These are phyloP conservation scores for Wickerhamiella cacticola DNA, from an alignment of 805 yeast species.

Conservation along the genomic window DNA sequence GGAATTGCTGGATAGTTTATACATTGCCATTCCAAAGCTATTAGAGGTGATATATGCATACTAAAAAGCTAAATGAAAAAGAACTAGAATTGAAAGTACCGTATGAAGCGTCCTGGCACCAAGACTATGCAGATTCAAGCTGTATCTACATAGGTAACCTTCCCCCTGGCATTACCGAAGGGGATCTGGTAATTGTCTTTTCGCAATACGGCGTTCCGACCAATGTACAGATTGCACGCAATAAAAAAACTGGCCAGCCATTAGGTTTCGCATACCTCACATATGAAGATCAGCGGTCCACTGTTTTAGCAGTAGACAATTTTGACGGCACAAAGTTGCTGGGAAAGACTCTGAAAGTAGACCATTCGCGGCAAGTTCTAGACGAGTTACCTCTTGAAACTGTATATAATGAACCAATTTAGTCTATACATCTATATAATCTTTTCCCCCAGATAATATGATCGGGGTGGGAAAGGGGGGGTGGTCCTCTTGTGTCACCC, in stretches of 20 bases:
- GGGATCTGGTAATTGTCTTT: constrained; percentile 64
- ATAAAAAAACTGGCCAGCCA: constrained; percentile 50
- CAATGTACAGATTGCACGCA: constrained; percentile 56
- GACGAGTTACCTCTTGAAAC: neutral
- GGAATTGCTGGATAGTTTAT: neutral
- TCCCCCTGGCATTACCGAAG: constrained; percentile 52
- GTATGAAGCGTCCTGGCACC: constrained; percentile 74
- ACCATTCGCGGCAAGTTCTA: constrained; percentile 3
- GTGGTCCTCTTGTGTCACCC: no score
- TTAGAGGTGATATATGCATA: constrained; percentile 6
- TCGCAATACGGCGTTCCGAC: constrained; percentile 86
- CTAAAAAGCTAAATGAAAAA: constrained; percentile 44
- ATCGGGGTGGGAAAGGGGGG: no score
- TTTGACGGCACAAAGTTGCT: constrained; percentile 45
- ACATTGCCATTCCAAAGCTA: neutral
- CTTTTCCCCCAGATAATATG: no score
- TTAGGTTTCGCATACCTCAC: constrained; percentile 71
- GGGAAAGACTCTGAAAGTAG: constrained; percentile 2
- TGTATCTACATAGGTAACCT: constrained; percentile 67
- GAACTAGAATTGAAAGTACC: constrained; percentile 55
- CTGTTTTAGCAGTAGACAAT: constrained; percentile 80
- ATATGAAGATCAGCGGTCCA: constrained; percentile 69
- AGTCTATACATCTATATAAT: neutral
- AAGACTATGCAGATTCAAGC: constrained; percentile 64
- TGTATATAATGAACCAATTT: neutral